Base-by-base conservation (phyloP, 192 early-diverging fungal species). In the Coemansia sp. region DNA sequence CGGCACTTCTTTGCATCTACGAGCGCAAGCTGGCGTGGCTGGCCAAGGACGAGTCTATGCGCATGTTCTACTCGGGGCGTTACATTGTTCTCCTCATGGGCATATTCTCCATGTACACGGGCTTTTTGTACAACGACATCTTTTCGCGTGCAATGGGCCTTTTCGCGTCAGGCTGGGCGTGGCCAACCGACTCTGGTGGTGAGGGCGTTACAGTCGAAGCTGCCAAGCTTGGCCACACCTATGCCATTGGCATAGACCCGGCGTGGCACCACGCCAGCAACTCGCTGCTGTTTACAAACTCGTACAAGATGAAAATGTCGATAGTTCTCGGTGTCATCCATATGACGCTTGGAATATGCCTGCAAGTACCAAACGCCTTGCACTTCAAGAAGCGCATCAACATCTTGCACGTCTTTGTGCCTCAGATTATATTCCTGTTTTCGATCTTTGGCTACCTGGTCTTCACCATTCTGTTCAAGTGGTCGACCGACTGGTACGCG, bases 231-330 rank as follows among this genome's bases (percentile, higher is more conserved):
- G 75, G 77, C n/a, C 69, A 72, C 56, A 68, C 67, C 10, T 96
- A 97, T 70, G 70, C 85, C 1, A 79, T 96, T 53, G 95, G 95
- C 58, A 80, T 97, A 8, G 95, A 97, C 74, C 94, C 94, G 19
- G 88, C 89, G 8, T 99, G 97, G 97, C 91, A 95, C 58, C 88
- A 87, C 36, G 83, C 94, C 9, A 93, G 96, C 40, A 99, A 99
- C 83, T 87, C 79, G 65, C 87, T 99, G 50, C 62, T 98, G 41
- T 99, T 99, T 68, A 85, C 88, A 48, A 99, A 99, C 82, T 97
- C 95, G 52, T 99, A 99, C 86, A 99, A 99, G 86, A 99, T 99
- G 97, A 99, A 99, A 79, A 91, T 93, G 89, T 91, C 94, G 6
- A 88, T 99, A 67, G 85, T 99, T 48, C 58, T 99, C 21, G 97